Base-by-base conservation (phyloP, 1,139 yeast species). In the Blastobotrys persicus region DNA sequence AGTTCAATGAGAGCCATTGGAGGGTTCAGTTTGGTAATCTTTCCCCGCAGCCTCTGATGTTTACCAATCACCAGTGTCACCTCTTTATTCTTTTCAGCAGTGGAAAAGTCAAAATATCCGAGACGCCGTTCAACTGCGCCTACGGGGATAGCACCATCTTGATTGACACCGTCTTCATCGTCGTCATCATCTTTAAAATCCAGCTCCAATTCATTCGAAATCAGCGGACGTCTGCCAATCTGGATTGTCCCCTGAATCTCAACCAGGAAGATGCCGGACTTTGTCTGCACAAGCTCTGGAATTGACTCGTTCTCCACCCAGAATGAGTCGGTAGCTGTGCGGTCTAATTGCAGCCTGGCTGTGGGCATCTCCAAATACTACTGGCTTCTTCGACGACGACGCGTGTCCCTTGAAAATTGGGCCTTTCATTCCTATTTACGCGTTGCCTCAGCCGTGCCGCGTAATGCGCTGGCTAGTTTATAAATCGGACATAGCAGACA, bases 11-110 rank as follows among this genome's bases (percentile, higher is more conserved):
- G 52, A 1, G 74, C 74, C 39, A 70, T 43, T 18, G 74, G 74
- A 18, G 57, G 56, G 26, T 58, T 55, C 41, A 70, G 57, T 39
- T 66, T 62, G 41, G 58, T 61, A 7, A 70, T 48, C 38, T 59
- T 61, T 26, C 74, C 74, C 14, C 65, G 56, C 26, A 70, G 52
- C 14, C 65, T 52, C 56, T 70, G 73, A 37, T 65, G 64, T 14
- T 53, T 54, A 4, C 72, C 74, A 2, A 70, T 57, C 11, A 59
- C 58, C 45, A 70, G 51, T 12, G 48, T 47, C 18, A 66, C 66
- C 14, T 59, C 59, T 5, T 62, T 64, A 5, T 48, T 47, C 13
- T 54, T 50, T 23, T 54, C 56, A 17, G 54, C 23, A 2, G 53
- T 51, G n/a, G 57, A 33, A 37, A 65, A 57, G 19, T 61, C 65